Base-by-base conservation (phyloP, 1,139 yeast species). In the Geotrichum reessii region DNA sequence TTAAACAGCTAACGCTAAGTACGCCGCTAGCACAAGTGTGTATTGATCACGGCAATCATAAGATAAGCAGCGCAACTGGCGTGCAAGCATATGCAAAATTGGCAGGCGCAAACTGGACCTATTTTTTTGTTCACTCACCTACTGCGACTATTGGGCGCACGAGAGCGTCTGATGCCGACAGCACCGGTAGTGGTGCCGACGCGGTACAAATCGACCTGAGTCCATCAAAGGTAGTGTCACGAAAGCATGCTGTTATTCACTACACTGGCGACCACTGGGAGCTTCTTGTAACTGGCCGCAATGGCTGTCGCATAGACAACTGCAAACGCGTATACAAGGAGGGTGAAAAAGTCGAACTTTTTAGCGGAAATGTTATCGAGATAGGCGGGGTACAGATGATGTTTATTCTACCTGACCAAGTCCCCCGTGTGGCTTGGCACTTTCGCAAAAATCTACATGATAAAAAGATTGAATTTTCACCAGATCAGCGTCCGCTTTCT, bases 381-480 rank as follows among this genome's bases (percentile, higher is more conserved):
- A 85, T 93, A 53, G 98, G 98, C 11, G 98, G 97, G 2, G 92
- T 96, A 14, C 99, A 93, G 74, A 93, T 93, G 99, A 93, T 93
- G 96, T 93, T 93, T 71, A 93, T 93, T 44, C 76, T 93, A 64
- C 99, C 99, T 0, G 97, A 92, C 69, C 84, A 89, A 6, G 83
- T 85, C n/a, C 97, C 97, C 1, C 62, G 37, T n/a, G 37, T 31
- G 37, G 37, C 37, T 12, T 12, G 37, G 37, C 14, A 31, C 14
- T 31, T 31, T 31, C 37, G 37, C 37, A 4, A 8, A 31, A 31
- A 31, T 12, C 37, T 31, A 12, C 1, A 31, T 28, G 33, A 28
- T 8, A 28, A 28, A 28, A 7, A 11, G 37, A n/a, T 8, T 12
- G 12, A 31, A 31, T 11, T 12, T 8, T 11, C 37, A 3, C 37